Percentiles rank a stretch among this genome's conserved stretches.
phyloP scores from a whole-genome alignment of 2,329 filamentous ascomycete genomes.

The Chrysoporthe austroafricana region DNA sequence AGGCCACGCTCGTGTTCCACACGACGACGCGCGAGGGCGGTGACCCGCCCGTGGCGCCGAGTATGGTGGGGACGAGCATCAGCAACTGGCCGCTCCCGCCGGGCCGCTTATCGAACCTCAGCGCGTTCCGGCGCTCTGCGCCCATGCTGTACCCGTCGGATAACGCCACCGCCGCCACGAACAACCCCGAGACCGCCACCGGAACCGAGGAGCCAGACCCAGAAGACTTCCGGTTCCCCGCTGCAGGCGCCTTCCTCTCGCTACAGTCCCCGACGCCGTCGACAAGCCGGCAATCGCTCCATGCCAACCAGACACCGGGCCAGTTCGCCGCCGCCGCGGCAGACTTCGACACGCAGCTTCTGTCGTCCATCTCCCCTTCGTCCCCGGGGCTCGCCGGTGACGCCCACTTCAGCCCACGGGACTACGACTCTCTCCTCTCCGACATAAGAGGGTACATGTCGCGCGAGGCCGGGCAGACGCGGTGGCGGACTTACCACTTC shows the following conservation, averaged over 20 bases:
- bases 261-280: constrained; percentile 40
- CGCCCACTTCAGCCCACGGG: constrained; percentile 28
- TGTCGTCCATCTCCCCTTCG: constrained; percentile 33
- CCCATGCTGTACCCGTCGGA: constrained; percentile 33
- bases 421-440: constrained; percentile 69
- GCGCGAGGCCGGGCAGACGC: constrained; percentile 74
- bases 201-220: constrained; percentile 34
- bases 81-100: constrained; percentile 25
- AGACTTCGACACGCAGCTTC: constrained; percentile 29
- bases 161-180: constrained; percentile 24
- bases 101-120: constrained; percentile 26
- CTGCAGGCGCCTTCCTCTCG: constrained; percentile 43
- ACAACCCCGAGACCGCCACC: constrained; percentile 26
- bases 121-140: constrained; percentile 18
- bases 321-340: constrained; percentile 9
- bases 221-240: constrained; percentile 31
- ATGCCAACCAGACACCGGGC: constrained; percentile 30
- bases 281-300: constrained; percentile 14
- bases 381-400: constrained; percentile 24
- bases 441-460: constrained; percentile 69
- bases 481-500: constrained; percentile 76
- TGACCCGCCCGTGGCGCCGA: constrained; percentile 8
- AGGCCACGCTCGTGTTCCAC: constrained; percentile 70
- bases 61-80: constrained; percentile 31
- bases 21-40: constrained; percentile 18